Evolutionary conservation across 495 filamentous ascomycete species (phyloP).

Genomic region (Talaromyces stipitatus): DNA sequence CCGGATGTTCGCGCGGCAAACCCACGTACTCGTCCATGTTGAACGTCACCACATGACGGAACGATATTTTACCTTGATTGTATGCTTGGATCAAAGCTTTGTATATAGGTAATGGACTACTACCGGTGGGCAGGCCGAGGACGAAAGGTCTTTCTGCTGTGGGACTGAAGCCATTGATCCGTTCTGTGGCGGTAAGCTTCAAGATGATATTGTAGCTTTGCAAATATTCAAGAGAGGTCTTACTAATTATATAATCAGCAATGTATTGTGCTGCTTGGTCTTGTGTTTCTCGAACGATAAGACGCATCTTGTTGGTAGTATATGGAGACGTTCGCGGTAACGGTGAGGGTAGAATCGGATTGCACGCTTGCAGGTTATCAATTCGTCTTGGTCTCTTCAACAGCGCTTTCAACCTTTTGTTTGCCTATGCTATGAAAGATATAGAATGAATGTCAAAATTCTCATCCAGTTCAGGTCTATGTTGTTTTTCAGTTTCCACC

Average conservation of each 20-base stretch:
- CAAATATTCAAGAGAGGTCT: constrained; percentile 10
- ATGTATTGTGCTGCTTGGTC: constrained; percentile 62
- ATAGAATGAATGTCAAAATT: not conserved
- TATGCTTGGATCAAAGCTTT: constrained; percentile 64
- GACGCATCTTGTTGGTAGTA: constrained; percentile 1
- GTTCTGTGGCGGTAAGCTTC: constrained; percentile 16
- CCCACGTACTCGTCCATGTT: constrained; percentile 93
- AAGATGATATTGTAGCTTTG: not conserved
- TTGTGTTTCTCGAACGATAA: constrained; percentile 71
- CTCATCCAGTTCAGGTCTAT: not conserved
- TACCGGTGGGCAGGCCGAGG: constrained; percentile 79
- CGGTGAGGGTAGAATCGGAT: not conserved
- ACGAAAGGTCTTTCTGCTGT: constrained; percentile 67
- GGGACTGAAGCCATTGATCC: constrained; percentile 67
- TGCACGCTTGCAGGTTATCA: too few relatives aligned
- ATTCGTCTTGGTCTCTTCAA: not conserved
- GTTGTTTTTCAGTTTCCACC: not conserved
- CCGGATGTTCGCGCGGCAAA: constrained; percentile 69
- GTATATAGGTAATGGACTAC: constrained; percentile 72
- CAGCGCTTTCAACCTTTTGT: not conserved
- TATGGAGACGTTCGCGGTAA: not conserved
- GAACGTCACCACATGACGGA: constrained; percentile 82
- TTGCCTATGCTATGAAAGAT: not conserved
- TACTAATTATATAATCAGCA: constrained; percentile 76
- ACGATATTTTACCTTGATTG: constrained; percentile 71